A percentile compares a stretch with the other conserved stretches of the same genome.
Evolutionary conservation across 306 rosid genomes (phyloP).

Genomic region (Fragaria iinumae): DNA sequence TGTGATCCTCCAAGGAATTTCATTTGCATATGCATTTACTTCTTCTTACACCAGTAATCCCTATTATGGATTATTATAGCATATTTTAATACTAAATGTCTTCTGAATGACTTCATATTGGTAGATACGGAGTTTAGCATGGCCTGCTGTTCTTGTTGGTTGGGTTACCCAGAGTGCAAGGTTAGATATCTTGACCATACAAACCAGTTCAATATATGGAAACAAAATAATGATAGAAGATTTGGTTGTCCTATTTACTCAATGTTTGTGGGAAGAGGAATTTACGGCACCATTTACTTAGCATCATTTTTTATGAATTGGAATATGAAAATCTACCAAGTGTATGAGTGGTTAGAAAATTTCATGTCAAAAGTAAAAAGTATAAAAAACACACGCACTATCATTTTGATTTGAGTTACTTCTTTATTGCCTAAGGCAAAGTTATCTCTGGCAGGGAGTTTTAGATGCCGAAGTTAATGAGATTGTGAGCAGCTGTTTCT

Average conservation of each 20-base stretch:
- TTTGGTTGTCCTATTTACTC: neutral
- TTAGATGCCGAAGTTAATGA: neutral
- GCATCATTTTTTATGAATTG: neutral
- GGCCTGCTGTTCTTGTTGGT: conserved; percentile 79
- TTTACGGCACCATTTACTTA: neutral
- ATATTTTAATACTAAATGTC: neutral
- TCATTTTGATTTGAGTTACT: neutral
- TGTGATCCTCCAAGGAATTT: neutral
- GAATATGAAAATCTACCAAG: neutral
- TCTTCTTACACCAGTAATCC: conserved; percentile 14
- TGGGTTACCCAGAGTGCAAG: conserved; percentile 83
- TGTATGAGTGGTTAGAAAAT: neutral
- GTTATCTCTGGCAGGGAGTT: conserved; percentile 6
- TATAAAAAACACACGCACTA: neutral
- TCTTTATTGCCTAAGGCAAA: conserved; percentile 5
- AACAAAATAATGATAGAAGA: neutral
- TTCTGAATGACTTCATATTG: conserved; percentile 23
- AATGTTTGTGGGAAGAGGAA: neutral
- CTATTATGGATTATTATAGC: neutral
- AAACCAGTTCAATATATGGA: neutral
- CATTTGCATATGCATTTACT: neutral
- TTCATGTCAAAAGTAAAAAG: neutral
- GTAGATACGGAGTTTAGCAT: conserved; percentile 78
- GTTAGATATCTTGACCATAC: conserved; percentile 24
- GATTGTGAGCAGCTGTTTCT: conserved; percentile 16